Evolutionary conservation across 768 basidiomycete species (phyloP).

Genomic region (Tulasnella sp.): DNA sequence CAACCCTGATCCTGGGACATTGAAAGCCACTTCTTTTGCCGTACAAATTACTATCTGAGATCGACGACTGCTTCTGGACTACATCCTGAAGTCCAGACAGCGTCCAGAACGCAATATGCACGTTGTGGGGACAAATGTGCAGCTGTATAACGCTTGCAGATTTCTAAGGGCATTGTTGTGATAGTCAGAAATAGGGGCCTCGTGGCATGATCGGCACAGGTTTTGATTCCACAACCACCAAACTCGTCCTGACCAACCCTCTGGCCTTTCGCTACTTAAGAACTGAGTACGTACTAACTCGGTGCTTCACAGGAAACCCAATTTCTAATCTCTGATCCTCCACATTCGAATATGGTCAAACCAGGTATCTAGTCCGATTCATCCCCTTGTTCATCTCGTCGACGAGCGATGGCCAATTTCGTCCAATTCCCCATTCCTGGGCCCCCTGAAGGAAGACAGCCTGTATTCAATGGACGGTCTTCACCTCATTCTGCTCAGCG

Average conservation of each 20-base stretch:
- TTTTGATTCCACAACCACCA: background rate
- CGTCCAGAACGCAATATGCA: background rate
- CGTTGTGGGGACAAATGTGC: background rate
- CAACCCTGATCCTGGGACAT: background rate
- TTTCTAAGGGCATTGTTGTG: background rate
- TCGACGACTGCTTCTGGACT: background rate
- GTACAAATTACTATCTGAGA: background rate
- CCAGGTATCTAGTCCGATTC: background rate
- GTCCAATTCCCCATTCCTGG: background rate
- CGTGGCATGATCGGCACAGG: background rate
- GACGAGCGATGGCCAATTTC: background rate
- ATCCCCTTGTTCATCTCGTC: constrained; percentile 1
- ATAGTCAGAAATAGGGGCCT: background rate
- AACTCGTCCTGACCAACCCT: background rate
- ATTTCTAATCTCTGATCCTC: background rate
- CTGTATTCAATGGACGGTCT: no score
- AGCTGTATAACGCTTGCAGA: background rate
- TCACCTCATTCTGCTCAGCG: no score
- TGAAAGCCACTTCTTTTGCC: background rate
- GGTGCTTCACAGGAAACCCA: background rate
- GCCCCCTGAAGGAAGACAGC: no score
- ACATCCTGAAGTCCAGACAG: background rate
- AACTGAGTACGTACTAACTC: background rate
- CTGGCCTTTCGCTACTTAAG: background rate
- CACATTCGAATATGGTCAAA: background rate